Conservation (phyloP, 1,284 basidiomycete species). For the Trametes sp. region DNA sequence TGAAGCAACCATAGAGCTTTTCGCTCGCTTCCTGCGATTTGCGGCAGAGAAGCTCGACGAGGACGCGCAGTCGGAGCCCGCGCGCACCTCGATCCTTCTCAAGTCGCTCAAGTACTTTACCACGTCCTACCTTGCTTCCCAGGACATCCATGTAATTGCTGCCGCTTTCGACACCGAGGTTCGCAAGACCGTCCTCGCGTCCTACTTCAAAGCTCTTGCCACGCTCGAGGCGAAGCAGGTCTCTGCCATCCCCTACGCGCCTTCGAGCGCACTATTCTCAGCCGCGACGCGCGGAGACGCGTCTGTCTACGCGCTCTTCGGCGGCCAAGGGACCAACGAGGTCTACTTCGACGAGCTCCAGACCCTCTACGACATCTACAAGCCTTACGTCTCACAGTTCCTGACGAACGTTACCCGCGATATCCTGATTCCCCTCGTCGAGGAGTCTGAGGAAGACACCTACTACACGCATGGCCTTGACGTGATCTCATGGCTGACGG, state of each 20-base stretch:
- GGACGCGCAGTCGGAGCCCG: slow-evolving; percentile 58
- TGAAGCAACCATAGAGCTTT: slow-evolving; percentile 78
- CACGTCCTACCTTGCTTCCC: slow-evolving; percentile 73
- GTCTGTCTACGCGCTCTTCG: slow-evolving; percentile 93
- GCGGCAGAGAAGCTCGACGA: slow-evolving; percentile 67
- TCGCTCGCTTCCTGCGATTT: slow-evolving; percentile 83
- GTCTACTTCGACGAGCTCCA: slow-evolving; percentile 98
- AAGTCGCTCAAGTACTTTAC: slow-evolving; percentile 83
- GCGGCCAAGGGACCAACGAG: slow-evolving; percentile 99
- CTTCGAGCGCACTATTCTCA: slow-evolving; percentile 78
- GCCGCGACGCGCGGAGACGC: slow-evolving; percentile 77
- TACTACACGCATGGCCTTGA: slow-evolving; percentile 89
- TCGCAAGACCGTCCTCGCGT: slow-evolving; percentile 79
- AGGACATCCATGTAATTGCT: slow-evolving; percentile 85
- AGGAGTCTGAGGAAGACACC: slow-evolving; percentile 62
- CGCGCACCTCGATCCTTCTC: slow-evolving; percentile 74
- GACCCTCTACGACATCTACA: slow-evolving; percentile 90
- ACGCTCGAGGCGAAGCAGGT: slow-evolving; percentile 71
- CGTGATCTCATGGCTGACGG: slow-evolving; percentile 86
- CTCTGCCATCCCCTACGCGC: slow-evolving; percentile 66
- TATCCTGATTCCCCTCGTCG: slow-evolving; percentile 80
- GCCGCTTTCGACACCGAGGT: slow-evolving; percentile 79
- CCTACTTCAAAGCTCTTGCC: slow-evolving; percentile 84
- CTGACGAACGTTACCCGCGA: slow-evolving; percentile 70
- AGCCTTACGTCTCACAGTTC: slow-evolving; percentile 82